Evolutionary conservation across 495 filamentous ascomycete species (phyloP), one percentile per base, ranked within the genome.

Genomic region (Cercophora scortea): DNA sequence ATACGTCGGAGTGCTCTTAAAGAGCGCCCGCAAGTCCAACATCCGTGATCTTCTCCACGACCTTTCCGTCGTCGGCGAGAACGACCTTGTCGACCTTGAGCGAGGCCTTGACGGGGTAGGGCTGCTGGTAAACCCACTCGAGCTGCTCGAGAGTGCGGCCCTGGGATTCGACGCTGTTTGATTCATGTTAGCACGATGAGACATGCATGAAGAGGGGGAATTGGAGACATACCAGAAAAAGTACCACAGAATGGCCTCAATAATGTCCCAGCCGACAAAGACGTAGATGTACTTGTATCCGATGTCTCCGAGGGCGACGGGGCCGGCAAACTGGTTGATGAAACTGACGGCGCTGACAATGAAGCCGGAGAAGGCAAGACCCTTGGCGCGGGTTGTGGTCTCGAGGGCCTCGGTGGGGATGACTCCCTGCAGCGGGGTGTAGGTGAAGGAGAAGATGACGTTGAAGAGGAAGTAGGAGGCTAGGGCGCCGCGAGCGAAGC

Each of bases 381-480:
- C 76, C 61, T 77, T 79, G 52, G 75, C 75, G 43, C 76, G 68
- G 32, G 66, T 73, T 6, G 72, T 74, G 11, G 72, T 78, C 58
- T 77, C 73, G 25, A 78, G 67, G 25, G 75, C 72, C 44, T 82
- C 74, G 19, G 76, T 71, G 25, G 82, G 81, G 50, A 84, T 83
- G 18, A 81, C 73, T 51, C 73, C 76, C 18, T 81, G 71, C 25
- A 85, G 71, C 10, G 81, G 80, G 13, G 79, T 84, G 67, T 78
- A 82, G 11, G 74, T 79, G 53, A 82, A 75, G 8, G 74, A 78
- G 59, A 81, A 84, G 60, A 80, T 74, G 42, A 80, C 71, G 52
- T 83, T 80, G 65, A 83, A 84, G 3, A 85, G 61, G 59, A 79
- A 79, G 62, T 76, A 76, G 1, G 70, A 70, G 8, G 73, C 73